A percentile compares a stretch with the other conserved stretches of the same genome.
Evolutionary conservation across 306 rosid genomes (phyloP).

Genomic region (Begonia fuchsioides): DNA sequence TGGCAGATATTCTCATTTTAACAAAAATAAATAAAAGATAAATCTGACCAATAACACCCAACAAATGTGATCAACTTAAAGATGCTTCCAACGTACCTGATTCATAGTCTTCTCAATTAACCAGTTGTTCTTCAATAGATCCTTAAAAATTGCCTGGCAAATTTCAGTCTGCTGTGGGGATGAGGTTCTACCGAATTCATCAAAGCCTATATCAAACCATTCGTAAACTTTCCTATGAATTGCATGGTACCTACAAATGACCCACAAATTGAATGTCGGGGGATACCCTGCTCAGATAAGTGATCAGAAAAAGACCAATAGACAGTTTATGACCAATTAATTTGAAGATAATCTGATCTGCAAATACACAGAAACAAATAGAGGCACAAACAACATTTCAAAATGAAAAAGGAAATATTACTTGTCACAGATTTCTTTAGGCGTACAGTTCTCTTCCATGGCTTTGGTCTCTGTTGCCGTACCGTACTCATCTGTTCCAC

Average conservation of each 20-base stretch:
- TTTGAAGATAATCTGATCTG: background rate
- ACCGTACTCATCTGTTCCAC: slow-evolving; percentile 93
- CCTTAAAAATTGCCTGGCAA: slow-evolving; percentile 72
- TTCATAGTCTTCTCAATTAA: slow-evolving; percentile 77
- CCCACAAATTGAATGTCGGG: background rate
- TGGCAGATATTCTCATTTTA: too few relatives aligned
- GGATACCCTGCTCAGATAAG: background rate
- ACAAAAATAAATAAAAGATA: too few relatives aligned
- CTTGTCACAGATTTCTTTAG: slow-evolving; percentile 91
- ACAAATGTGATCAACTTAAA: too few relatives aligned
- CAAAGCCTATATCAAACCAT: slow-evolving; percentile 86
- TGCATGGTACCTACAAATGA: slow-evolving; percentile 46
- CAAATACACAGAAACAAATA: slow-evolving; percentile 1
- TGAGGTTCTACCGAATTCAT: slow-evolving; percentile 89
- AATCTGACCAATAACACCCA: too few relatives aligned
- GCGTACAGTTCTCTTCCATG: slow-evolving; percentile 82
- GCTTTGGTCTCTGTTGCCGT: slow-evolving; percentile 97
- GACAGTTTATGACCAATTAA: background rate
- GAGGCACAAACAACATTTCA: background rate
- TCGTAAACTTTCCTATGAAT: slow-evolving; percentile 73
- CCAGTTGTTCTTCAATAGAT: slow-evolving; percentile 52
- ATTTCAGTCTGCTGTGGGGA: slow-evolving; percentile 75
- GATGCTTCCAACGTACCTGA: slow-evolving; percentile 33
- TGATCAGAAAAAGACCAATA: background rate
- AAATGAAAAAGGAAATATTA: slow-evolving; percentile 8